Percentiles rank a stretch among this genome's conserved stretches.
These are phyloP conservation scores for Dactylellina sp. DNA, from an alignment of 2,329 filamentous ascomycete genomes.

Conservation along the genomic window DNA sequence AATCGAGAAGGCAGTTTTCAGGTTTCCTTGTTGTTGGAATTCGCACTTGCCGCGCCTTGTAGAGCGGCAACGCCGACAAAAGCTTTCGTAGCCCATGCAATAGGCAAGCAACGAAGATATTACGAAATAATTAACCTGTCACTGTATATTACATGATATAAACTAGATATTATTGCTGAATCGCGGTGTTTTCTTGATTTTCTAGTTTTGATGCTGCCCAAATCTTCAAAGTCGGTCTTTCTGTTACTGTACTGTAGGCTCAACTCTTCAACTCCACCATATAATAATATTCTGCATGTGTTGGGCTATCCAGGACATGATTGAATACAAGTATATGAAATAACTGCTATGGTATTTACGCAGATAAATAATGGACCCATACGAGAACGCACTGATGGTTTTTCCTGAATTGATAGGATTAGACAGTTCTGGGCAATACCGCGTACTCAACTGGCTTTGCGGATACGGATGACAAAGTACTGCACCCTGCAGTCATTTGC, in stretches of 20 bases:
- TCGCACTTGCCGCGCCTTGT: conserved; percentile 46
- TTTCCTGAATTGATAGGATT: too few relatives aligned
- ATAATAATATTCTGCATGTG: conserved; percentile 1
- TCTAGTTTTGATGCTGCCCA: neutral
- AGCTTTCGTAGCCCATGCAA: conserved; percentile 25
- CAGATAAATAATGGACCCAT: too few relatives aligned
- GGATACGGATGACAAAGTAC: too few relatives aligned
- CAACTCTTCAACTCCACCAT: neutral
- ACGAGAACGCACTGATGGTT: too few relatives aligned
- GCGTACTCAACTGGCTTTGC: too few relatives aligned
- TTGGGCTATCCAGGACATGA: neutral
- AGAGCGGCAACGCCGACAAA: conserved; percentile 51
- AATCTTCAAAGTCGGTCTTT: too few relatives aligned
- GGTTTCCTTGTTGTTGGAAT: conserved; percentile 43
- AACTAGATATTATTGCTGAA: neutral
- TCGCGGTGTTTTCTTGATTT: neutral
- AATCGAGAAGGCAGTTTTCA: conserved; percentile 34
- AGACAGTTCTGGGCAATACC: too few relatives aligned
- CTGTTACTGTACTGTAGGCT: neutral
- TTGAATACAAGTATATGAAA: too few relatives aligned
- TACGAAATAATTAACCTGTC: conserved; percentile 4
- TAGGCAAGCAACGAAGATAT: conserved; percentile 26
- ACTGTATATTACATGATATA: neutral
- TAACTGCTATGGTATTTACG: too few relatives aligned
- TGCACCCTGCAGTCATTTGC: too few relatives aligned